Conservation (phyloP, 371 early-diverging fungal species). For the Mucor mucedo region DNA sequence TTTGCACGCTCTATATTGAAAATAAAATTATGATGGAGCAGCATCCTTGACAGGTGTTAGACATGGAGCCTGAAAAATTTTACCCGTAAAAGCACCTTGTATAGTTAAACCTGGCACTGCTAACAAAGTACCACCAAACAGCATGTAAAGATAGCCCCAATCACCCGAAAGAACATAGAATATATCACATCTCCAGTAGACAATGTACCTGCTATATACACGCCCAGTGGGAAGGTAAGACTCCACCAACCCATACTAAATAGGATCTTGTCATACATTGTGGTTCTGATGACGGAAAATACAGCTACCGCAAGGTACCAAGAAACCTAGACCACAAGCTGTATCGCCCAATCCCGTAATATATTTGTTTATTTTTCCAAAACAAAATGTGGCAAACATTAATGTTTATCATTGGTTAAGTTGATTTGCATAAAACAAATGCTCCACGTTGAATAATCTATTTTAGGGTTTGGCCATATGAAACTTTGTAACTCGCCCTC, state of each 20-base stretch:
- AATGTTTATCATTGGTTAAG: too few species aligned
- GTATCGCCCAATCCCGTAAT: constrained; percentile 12
- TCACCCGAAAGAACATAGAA: constrained; percentile 23
- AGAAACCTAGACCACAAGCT: constrained; percentile 30
- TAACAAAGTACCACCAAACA: constrained; percentile 20
- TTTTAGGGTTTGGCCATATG: too few species aligned
- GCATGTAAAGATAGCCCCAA: constrained; percentile 24
- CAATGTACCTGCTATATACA: constrained; percentile 37
- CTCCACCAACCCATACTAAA: constrained; percentile 66
- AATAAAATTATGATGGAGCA: not conserved
- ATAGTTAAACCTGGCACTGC: constrained; percentile 16
- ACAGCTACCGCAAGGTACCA: constrained; percentile 52
- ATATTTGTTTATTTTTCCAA: not conserved
- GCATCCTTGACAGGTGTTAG: constrained; percentile 10
- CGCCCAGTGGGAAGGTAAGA: constrained; percentile 55
- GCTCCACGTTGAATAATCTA: too few species aligned
- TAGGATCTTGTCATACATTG: constrained; percentile 33
- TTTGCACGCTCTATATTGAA: not conserved
- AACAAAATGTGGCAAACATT: too few species aligned
- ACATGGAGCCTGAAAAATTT: constrained; percentile 29
- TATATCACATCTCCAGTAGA: constrained; percentile 7
- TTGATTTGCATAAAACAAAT: too few species aligned
- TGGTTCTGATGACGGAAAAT: constrained; percentile 29
- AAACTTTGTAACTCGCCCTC: not conserved
- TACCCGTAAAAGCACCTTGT: constrained; percentile 14